Base-by-base conservation (phyloP, 768 basidiomycete species). In the Pulveroboletus sp. region DNA sequence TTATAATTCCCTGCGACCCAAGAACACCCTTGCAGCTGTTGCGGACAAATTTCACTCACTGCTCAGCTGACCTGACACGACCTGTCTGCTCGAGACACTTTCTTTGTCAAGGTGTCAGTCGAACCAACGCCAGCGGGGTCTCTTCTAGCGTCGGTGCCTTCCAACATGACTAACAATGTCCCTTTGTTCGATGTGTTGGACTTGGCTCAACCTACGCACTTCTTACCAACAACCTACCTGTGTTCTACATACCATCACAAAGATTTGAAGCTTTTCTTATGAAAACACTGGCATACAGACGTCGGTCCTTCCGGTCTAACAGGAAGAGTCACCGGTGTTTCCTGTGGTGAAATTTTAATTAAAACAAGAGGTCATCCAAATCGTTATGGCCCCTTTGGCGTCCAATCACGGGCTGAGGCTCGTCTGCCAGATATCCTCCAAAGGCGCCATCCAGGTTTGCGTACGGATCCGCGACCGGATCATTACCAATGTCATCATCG, bases 1-100 rank as follows among this genome's bases (percentile, higher is more conserved):
- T 66, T 93, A 93, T 63, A 93, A 93, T 65, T 93, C 91, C 6
- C 65, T 93, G 46, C 75, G 86, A 28, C 87, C 86, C 5, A 81
- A 73, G 55, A 66, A 52, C 27, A 27, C 62, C 32, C 33, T 69
- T 15, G 47, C 43, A 15, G 53, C 61, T 39, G 58, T 71, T 17
- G 59, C 68, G 38, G 69, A 62, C 36, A 69, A 55, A 50, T 63
- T 69, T 14, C 65, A 69, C 15, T 40, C 54, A 1, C 61, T 70
- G 15, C 62, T 69, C 43, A 55, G 59, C 39, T 70, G 52, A 69
- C 15, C 10, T 9, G 28, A 35, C 18, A 31, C 38, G 17, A 12
- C 32, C 10, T 9, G 8, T 40, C 21, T 3, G 18, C 17, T 21
- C 6, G n/a, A 11, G 36, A 31, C 17, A 5, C 14, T 42, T 18